Evolutionary conservation across 495 filamentous ascomycete genomes (phyloP).

Genomic region (Annulohypoxylon moriforme): DNA sequence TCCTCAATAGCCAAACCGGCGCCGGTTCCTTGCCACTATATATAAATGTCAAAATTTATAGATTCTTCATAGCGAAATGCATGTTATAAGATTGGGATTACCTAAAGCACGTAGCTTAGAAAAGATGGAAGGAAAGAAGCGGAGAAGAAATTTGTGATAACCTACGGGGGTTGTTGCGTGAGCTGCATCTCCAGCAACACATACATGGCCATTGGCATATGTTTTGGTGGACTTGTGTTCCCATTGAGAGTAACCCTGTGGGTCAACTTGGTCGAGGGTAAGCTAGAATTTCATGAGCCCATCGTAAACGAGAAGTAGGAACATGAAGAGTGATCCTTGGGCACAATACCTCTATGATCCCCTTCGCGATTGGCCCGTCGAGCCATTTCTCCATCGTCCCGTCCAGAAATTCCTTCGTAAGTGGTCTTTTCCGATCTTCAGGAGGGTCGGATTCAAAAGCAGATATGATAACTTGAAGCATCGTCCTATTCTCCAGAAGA

Average conservation of each 20-base stretch:
- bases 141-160: neutral
- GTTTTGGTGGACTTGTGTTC: slow-evolving; percentile 67
- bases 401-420: slow-evolving; percentile 22
- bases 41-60: neutral
- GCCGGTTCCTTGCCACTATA: slow-evolving; percentile 67
- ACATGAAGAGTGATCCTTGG: too few relatives aligned
- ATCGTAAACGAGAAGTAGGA: neutral
- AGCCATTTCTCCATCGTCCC: slow-evolving; percentile 10
- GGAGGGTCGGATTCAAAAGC: slow-evolving; percentile 19
- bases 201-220: slow-evolving; percentile 61
- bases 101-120: neutral
- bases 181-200: slow-evolving; percentile 71
- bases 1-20: slow-evolving; percentile 73
- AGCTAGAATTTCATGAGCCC: slow-evolving; percentile 22
- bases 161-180: slow-evolving; percentile 64
- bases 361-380: slow-evolving; percentile 24
- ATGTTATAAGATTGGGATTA: neutral
- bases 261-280: slow-evolving; percentile 44
- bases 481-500: slow-evolving; percentile 25
- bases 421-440: slow-evolving; percentile 15
- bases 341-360: slow-evolving; percentile 26
- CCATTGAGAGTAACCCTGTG: slow-evolving; percentile 69
- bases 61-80: neutral
- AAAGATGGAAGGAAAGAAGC: neutral
- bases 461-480: slow-evolving; percentile 34